Evolutionary conservation across 441 rosid genomes (phyloP).

Genomic region (Biscutella auriculata): DNA sequence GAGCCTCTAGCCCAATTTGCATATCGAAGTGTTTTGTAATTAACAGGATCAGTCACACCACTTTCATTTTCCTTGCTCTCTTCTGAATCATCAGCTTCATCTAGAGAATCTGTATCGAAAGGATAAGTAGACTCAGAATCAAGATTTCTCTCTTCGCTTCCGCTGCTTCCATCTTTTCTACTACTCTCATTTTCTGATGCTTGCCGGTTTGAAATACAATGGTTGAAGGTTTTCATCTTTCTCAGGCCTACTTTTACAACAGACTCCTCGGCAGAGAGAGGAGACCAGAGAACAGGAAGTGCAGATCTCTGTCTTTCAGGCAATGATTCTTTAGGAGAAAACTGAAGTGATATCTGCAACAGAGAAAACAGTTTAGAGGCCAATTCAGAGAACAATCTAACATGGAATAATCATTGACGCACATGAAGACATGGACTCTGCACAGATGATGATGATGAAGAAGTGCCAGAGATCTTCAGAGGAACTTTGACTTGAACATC

Average conservation of each 20-base stretch:
- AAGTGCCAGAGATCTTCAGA: constrained; percentile 19
- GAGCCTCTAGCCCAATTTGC: constrained; percentile 75
- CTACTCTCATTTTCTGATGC: constrained; percentile 36
- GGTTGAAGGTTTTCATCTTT: constrained; percentile 61
- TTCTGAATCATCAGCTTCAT: constrained; percentile 57
- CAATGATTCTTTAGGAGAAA: constrained; percentile 35
- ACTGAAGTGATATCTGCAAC: constrained; percentile 50
- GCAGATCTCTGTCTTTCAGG: constrained; percentile 41
- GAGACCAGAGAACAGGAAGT: constrained; percentile 45
- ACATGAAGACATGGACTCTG: constrained; percentile 33
- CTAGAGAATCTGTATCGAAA: constrained; percentile 64
- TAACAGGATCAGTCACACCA: constrained; percentile 42
- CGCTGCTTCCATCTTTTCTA: constrained; percentile 29
- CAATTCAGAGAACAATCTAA: background rate
- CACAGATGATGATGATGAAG: constrained; percentile 11
- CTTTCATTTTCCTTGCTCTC: constrained; percentile 41
- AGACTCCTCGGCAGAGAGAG: constrained; percentile 51
- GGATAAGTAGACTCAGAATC: constrained; percentile 66
- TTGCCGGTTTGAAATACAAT: constrained; percentile 49
- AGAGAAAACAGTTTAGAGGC: too few relatives aligned
- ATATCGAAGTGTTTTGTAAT: constrained; percentile 61
- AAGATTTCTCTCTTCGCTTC: constrained; percentile 46
- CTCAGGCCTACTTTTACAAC: constrained; percentile 73
- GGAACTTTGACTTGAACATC: constrained; percentile 39
- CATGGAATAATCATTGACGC: constrained; percentile 10